These are phyloP conservation scores for Anthostomella pinea DNA, from an alignment of 2,329 filamentous ascomycete species.

Conservation along the genomic window DNA sequence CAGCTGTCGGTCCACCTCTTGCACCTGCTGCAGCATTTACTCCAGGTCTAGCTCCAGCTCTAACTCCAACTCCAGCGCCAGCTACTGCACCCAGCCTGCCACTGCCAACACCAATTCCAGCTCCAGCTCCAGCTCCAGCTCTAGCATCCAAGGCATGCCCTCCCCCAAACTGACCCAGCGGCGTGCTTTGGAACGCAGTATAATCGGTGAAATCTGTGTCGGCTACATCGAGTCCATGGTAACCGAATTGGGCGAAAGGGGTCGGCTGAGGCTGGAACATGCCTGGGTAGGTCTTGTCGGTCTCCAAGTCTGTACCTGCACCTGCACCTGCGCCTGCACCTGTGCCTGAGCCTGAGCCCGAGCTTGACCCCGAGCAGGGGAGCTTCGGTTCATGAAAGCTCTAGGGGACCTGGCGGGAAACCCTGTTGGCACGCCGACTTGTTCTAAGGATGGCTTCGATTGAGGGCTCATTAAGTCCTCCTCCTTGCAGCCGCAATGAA, in stretches of 20 bases:
- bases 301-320: constrained; percentile 1
- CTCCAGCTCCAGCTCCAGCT: constrained; percentile 9
- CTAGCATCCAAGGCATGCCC: constrained; percentile 20
- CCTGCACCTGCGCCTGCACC: constrained; percentile 12
- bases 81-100: constrained; percentile 11
- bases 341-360: constrained; percentile 20
- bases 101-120: constrained; percentile 6
- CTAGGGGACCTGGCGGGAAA: not conserved
- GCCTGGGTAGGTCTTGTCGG: constrained; percentile 31
- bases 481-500: constrained; percentile 19
- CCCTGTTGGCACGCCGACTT: not conserved
- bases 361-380: constrained; percentile 19
- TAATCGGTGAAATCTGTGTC: constrained; percentile 28
- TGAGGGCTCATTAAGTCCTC: no score
- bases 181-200: constrained; percentile 28
- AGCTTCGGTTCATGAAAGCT: constrained; percentile 23
- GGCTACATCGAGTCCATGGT: constrained; percentile 39
- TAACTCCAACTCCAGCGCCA: constrained; percentile 11
- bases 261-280: constrained; percentile 57
- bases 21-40: constrained; percentile 10
- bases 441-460: no score
- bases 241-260: constrained; percentile 43
- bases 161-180: constrained; percentile 26
- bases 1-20: constrained; percentile 19
- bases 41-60: not conserved